These are phyloP conservation scores for Draba incana DNA, from an alignment of 345 rosid species.

Conservation along the genomic window DNA sequence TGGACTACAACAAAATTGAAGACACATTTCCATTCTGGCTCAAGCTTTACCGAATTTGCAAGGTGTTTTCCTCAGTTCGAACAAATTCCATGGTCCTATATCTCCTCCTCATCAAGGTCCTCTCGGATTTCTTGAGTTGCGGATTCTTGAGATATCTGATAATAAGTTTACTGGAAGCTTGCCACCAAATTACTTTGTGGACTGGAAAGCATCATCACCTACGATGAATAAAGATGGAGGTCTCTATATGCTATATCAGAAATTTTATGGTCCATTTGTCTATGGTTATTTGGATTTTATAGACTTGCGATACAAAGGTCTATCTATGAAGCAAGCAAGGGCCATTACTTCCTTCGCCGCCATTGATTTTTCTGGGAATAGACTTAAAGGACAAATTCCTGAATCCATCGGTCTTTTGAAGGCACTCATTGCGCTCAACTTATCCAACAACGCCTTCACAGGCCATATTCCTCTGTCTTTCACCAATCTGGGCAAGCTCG, in stretches of 20 bases:
- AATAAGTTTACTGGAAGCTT: slow-evolving; percentile 2
- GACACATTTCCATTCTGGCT: slow-evolving; percentile 17
- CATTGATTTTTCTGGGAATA: slow-evolving; percentile 14
- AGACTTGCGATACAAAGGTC: slow-evolving; percentile 11
- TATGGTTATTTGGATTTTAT: rapidly evolving
- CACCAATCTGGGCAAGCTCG: neutral
- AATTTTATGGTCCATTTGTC: no score
- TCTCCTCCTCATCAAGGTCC: slow-evolving; percentile 1
- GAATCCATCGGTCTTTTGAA: slow-evolving; percentile 22
- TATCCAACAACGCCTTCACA: slow-evolving; percentile 10
- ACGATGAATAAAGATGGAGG: neutral
- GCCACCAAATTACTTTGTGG: neutral
- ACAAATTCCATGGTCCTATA: slow-evolving; percentile 5
- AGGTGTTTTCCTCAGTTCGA: neutral
- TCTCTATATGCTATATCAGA: no score
- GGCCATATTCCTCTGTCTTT: slow-evolving; percentile 11
- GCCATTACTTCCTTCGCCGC: slow-evolving; percentile 1
- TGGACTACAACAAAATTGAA: neutral
- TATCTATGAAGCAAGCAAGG: rapidly evolving
- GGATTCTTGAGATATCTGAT: neutral
- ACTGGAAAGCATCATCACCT: slow-evolving; percentile 5
- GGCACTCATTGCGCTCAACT: slow-evolving; percentile 5
- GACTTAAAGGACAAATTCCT: neutral
- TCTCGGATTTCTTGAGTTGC: neutral
- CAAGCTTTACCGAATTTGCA: neutral